Conservation (phyloP, 2,329 filamentous ascomycete species). For the Beauveria sp. region DNA sequence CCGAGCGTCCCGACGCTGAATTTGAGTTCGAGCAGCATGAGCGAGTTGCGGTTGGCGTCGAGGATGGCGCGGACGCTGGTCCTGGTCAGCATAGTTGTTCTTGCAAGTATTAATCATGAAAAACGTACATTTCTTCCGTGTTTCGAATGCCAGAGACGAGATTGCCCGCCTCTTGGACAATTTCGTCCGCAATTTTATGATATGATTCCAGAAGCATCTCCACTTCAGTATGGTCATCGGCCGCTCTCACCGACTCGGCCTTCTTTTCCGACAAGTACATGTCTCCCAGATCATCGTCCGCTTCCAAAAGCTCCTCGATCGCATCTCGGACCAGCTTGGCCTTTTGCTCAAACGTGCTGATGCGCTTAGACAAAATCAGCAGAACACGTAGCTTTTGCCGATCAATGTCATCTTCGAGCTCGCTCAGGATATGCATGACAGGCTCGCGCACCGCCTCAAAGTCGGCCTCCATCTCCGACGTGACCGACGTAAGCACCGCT, state of each 20-base stretch:
- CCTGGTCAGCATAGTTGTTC: neutral
- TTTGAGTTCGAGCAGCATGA: constrained; percentile 95
- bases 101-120: neutral
- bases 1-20: constrained; percentile 93
- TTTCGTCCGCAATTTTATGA: constrained; percentile 95
- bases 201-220: constrained; percentile 97
- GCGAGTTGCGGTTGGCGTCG: constrained; percentile 93
- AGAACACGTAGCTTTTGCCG: constrained; percentile 85
- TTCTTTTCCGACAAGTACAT: constrained; percentile 95
- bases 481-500: constrained; percentile 89
- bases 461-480: constrained; percentile 83
- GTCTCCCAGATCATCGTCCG: constrained; percentile 84
- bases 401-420: constrained; percentile 94
- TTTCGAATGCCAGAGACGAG: constrained; percentile 92
- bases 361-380: constrained; percentile 87
- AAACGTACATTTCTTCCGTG: constrained; percentile 88
- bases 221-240: constrained; percentile 90
- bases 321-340: constrained; percentile 88
- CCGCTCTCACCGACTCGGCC: constrained; percentile 61
- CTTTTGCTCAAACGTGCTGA: constrained; percentile 97
- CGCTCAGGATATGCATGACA: constrained; percentile 78
- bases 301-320: constrained; percentile 90
- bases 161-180: constrained; percentile 90
- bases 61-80: constrained; percentile 86
- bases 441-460: constrained; percentile 91